Conservation (phyloP, 1,139 yeast species). For the Nakaseomyces kungkrabaensis region DNA sequence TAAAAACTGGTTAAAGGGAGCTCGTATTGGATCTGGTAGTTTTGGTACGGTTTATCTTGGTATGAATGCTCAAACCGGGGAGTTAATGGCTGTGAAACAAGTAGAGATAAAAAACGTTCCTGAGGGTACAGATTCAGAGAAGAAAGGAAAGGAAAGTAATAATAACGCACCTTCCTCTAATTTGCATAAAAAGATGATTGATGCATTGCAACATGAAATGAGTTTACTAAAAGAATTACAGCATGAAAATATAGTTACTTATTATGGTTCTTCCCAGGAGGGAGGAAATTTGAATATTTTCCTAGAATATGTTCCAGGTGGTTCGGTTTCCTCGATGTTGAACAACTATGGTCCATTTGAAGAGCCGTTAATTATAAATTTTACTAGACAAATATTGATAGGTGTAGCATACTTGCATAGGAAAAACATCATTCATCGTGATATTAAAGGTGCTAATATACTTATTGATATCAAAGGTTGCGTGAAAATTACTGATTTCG, state of each 20-base stretch:
- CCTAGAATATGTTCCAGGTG: constrained; percentile 94
- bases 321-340: constrained; percentile 82
- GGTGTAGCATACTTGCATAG: constrained; percentile 77
- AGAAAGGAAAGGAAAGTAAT: constrained; percentile 6
- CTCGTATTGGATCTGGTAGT: constrained; percentile 88
- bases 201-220: constrained; percentile 82
- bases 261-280: constrained; percentile 75
- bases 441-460: constrained; percentile 88
- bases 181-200: constrained; percentile 55
- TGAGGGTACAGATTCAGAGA: constrained; percentile 8
- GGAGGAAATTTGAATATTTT: constrained; percentile 67
- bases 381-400: constrained; percentile 71
- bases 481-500: constrained; percentile 88
- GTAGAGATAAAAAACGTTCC: constrained; percentile 50
- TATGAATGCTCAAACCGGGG: constrained; percentile 87
- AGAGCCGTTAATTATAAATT: constrained; percentile 76
- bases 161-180: constrained; percentile 31
- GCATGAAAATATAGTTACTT: constrained; percentile 88
- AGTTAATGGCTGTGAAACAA: constrained; percentile 93
- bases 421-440: constrained; percentile 79
- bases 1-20: constrained; percentile 84
- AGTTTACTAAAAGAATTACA: constrained; percentile 63
- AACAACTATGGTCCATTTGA: constrained; percentile 85
- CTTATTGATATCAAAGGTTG: constrained; percentile 84
- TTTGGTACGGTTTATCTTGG: constrained; percentile 92